phyloP scores from a whole-genome alignment of 306 rosid species.

The Vigna radiata region DNA sequence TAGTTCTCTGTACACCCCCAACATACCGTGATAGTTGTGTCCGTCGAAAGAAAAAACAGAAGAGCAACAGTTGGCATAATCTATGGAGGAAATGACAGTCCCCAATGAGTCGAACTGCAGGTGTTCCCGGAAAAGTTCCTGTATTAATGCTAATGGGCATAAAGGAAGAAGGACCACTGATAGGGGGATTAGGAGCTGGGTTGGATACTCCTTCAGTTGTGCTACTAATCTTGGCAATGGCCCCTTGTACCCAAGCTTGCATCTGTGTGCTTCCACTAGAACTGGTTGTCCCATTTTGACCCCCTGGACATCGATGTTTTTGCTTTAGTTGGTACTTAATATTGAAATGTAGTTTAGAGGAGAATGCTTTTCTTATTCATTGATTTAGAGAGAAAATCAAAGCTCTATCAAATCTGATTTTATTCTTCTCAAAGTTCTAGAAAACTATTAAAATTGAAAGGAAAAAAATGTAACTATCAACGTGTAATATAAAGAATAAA shows the following conservation, averaged over 20 bases:
- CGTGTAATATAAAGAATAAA: constrained; percentile 23
- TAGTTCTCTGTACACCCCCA: constrained; percentile 63
- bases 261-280: constrained; percentile 88
- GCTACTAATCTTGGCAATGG: constrained; percentile 91
- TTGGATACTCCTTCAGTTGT: constrained; percentile 79
- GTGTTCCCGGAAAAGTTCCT: constrained; percentile 97
- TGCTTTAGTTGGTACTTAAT: constrained; percentile 34
- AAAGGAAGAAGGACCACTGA: constrained; percentile 84
- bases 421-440: not conserved
- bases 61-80: constrained; percentile 89
- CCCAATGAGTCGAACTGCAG: constrained; percentile 95
- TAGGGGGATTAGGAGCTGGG: constrained; percentile 73
- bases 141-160: constrained; percentile 94
- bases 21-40: constrained; percentile 70
- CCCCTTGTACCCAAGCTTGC: constrained; percentile 98
- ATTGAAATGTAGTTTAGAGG: not conserved
- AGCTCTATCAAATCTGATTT: not conserved
- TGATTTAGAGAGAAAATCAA: not conserved
- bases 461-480: not conserved
- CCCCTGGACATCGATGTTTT: constrained; percentile 60
- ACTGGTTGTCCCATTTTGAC: constrained; percentile 77
- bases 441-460: not conserved
- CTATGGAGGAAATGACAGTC: constrained; percentile 97
- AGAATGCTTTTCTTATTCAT: not conserved
- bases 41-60: constrained; percentile 95